These are phyloP conservation scores for Tricholomella constricta DNA, from an alignment of 768 basidiomycete genomes.

Conservation along the genomic window DNA sequence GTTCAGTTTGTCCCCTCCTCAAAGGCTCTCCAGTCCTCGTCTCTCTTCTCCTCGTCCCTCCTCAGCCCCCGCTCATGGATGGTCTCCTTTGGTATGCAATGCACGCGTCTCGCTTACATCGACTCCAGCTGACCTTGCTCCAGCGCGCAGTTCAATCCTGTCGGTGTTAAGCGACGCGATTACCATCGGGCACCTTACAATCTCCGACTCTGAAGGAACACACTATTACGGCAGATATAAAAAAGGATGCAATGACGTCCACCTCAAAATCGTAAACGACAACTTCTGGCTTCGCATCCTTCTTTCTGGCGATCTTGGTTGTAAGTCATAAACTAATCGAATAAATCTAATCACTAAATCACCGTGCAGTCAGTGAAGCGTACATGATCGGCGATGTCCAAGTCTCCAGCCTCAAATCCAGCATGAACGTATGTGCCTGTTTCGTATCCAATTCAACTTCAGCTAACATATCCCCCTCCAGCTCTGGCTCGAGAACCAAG, in stretches of 20 bases:
- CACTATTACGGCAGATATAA: constrained; percentile 59
- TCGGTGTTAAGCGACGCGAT: constrained; percentile 61
- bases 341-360: constrained; percentile 6
- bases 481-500: constrained; percentile 70
- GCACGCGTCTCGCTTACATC: constrained; percentile 1
- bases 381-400: constrained; percentile 74
- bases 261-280: constrained; percentile 55
- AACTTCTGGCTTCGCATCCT: constrained; percentile 72
- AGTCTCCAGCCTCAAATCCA: constrained; percentile 57
- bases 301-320: constrained; percentile 67
- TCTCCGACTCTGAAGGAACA: constrained; percentile 61
- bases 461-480: constrained; percentile 26
- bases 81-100: constrained; percentile 47
- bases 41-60: constrained; percentile 44
- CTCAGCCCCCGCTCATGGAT: constrained; percentile 53
- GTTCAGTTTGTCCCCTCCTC: constrained; percentile 44
- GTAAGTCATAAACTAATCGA: constrained; percentile 41
- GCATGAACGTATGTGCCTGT: constrained; percentile 57
- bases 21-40: constrained; percentile 44
- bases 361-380: constrained; percentile 63
- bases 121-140: constrained; percentile 11
- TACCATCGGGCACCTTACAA: constrained; percentile 57
- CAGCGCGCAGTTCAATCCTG: constrained; percentile 64
- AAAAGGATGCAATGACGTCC: constrained; percentile 63
- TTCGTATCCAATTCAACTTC: constrained; percentile 2